Conservation (phyloP, 1,284 basidiomycete species). For the Marasmius oreades region DNA sequence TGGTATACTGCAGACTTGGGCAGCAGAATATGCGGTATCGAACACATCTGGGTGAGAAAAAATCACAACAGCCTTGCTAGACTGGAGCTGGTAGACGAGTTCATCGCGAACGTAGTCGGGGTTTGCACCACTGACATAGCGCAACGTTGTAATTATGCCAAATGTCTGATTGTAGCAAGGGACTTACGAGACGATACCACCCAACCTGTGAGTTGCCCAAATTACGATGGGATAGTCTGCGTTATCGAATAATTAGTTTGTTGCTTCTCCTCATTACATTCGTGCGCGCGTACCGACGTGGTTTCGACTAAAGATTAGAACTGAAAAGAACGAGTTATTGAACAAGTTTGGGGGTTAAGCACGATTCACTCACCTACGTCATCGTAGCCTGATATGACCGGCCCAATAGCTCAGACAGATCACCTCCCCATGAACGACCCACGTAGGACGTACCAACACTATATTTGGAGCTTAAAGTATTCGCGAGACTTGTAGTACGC, state of each 20-base stretch:
- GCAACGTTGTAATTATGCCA: too few relatives aligned
- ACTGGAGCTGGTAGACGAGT: constrained; percentile 53
- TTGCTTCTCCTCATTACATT: not conserved
- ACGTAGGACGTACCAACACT: constrained; percentile 32
- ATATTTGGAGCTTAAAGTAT: constrained; percentile 41
- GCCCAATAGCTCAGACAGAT: constrained; percentile 1
- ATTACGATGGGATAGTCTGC: constrained; percentile 65
- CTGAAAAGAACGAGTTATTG: constrained; percentile 26
- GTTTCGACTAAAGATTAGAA: constrained; percentile 59
- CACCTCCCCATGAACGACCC: not conserved
- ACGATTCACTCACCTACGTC: constrained; percentile 44
- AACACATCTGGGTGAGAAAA: constrained; percentile 55
- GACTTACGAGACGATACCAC: constrained; percentile 60
- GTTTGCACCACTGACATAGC: constrained; percentile 42
- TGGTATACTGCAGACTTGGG: constrained; percentile 48
- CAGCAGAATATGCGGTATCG: constrained; percentile 50
- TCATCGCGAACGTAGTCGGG: constrained; percentile 65
- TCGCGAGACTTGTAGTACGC: constrained; percentile 53
- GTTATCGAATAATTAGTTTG: not conserved
- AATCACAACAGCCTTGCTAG: constrained; percentile 49
- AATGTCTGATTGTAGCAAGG: too few relatives aligned
- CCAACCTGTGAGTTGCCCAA: constrained; percentile 70
- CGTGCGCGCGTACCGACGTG: constrained; percentile 44
- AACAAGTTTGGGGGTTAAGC: not conserved
- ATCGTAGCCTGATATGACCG: constrained; percentile 29